Conservation (phyloP, 768 basidiomycete species). For the Mycena alexandri region DNA sequence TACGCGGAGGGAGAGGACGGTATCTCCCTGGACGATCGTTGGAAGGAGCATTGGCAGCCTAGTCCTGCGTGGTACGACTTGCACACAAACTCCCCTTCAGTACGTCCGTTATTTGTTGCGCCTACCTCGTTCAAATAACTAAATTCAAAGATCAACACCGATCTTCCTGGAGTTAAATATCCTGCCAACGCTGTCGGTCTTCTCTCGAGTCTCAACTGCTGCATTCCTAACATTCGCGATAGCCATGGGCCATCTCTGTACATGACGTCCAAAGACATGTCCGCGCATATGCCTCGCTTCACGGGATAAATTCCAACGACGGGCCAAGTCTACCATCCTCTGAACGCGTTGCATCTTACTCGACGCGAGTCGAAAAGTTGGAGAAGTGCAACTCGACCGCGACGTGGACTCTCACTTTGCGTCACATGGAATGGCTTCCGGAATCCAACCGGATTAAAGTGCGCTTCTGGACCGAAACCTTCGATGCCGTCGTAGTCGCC, state of each 20-base stretch:
- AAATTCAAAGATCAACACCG: not conserved
- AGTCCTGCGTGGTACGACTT: slow-evolving; percentile 37
- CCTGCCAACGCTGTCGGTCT: slow-evolving; percentile 32
- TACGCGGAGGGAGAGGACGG: slow-evolving; percentile 38
- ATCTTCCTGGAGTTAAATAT: slow-evolving; percentile 33
- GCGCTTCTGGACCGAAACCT: slow-evolving; percentile 44
- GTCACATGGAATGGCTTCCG: slow-evolving; percentile 31
- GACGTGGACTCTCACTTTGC: slow-evolving; percentile 40
- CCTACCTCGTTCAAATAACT: not conserved
- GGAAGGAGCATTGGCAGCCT: slow-evolving; percentile 41
- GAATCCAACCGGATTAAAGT: slow-evolving; percentile 35
- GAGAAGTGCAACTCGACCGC: slow-evolving; percentile 42
- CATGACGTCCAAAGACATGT: slow-evolving; percentile 43
- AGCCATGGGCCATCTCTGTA: slow-evolving; percentile 36
- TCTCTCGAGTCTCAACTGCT: not conserved
- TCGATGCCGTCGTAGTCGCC: slow-evolving; percentile 51
- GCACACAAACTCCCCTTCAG: slow-evolving; percentile 38
- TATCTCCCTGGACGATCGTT: slow-evolving; percentile 31
- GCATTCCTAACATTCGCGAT: not conserved
- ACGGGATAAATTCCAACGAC: slow-evolving; percentile 48
- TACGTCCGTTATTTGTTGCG: slow-evolving; percentile 7
- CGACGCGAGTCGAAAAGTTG: slow-evolving; percentile 53
- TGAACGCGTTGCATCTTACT: slow-evolving; percentile 41
- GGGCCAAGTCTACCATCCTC: slow-evolving; percentile 4
- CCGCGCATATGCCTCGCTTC: slow-evolving; percentile 47